Base-by-base conservation (phyloP, 2,329 filamentous ascomycete genomes). In the Penicillium sp. region DNA sequence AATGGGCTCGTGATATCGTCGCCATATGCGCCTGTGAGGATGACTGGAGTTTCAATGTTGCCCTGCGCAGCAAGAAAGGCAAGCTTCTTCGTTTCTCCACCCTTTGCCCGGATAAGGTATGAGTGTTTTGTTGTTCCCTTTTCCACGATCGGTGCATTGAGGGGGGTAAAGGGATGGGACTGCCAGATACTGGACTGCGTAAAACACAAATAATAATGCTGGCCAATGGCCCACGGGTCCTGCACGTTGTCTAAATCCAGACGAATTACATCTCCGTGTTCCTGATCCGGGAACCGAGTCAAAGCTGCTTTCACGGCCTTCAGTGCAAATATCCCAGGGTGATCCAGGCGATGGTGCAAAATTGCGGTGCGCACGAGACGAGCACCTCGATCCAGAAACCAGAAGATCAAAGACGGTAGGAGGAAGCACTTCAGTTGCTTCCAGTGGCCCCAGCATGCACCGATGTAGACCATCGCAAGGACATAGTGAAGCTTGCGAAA, bases 361-460 rank as follows among this genome's bases (percentile, higher is more conserved):
- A 88, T 69, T 0, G 78, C 79, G 0, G 84, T 85, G 31, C 88
- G 80, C 8, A 84, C 67, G 1, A 86, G 70, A 6, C 89, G 80
- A 10, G 85, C 77, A 1, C 74, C 80, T 8, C 88, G 82, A 66
- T 91, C 89, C 24, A 89, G 61, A 54, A 83, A 79, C 80, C 88
- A 88, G 16, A 91, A 79, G 1, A 84, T 75, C 5, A 92, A 73
- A 0, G 84, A 83, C 0, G 89, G 85, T 45, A 90, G 79, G 68
- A 91, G 80, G 76, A 88, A 91, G 68, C 86, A 90, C 47, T 82
- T 79, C 4, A 92, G 77, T 50, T 86, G 77, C 50, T 79, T 71
- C 90, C 89, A 93, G 68, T 93, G 90, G 1, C 82, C 89, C 83
- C 88, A 91, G 72, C 88, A 88, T 3, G 88, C 88, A 5, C 87